Conservation (phyloP, 208 protist species). For the Sergeia podlipaevii region DNA sequence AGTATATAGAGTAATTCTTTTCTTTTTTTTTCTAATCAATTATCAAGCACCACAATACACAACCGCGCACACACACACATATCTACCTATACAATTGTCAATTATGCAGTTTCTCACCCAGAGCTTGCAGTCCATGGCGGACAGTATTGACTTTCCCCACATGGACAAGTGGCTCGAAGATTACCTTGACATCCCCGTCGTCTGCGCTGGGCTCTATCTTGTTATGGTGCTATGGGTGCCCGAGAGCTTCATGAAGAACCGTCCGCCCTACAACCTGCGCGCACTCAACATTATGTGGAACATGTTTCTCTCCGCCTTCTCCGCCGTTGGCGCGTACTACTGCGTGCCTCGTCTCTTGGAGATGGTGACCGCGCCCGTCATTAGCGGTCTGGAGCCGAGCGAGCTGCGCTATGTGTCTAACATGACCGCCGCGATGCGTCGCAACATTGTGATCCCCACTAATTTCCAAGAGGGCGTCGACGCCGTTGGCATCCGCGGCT, state of each 20-base stretch:
- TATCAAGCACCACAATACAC: not conserved
- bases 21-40: not conserved
- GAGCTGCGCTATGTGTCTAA: constrained; percentile 16
- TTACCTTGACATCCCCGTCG: constrained; percentile 41
- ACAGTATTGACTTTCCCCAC: constrained; percentile 18
- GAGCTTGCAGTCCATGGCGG: constrained; percentile 19
- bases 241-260: constrained; percentile 31
- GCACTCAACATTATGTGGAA: constrained; percentile 77
- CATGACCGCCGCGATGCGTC: constrained; percentile 19
- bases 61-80: too few relatives aligned
- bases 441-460: constrained; percentile 17
- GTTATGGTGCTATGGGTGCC: constrained; percentile 27
- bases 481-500: constrained; percentile 23
- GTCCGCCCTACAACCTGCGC: constrained; percentile 57
- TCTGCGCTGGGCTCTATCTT: constrained; percentile 35
- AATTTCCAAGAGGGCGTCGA: constrained; percentile 22
- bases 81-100: not conserved
- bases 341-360: constrained; percentile 47
- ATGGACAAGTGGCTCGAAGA: constrained; percentile 28
- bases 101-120: constrained; percentile 24
- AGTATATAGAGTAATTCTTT: not conserved
- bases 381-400: constrained; percentile 25
- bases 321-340: constrained; percentile 51
- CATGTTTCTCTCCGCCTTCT: constrained; percentile 70
- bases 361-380: constrained; percentile 19